These are phyloP conservation scores for Solanum virginianum DNA, from an alignment of 257 asterid genomes.

Conservation along the genomic window DNA sequence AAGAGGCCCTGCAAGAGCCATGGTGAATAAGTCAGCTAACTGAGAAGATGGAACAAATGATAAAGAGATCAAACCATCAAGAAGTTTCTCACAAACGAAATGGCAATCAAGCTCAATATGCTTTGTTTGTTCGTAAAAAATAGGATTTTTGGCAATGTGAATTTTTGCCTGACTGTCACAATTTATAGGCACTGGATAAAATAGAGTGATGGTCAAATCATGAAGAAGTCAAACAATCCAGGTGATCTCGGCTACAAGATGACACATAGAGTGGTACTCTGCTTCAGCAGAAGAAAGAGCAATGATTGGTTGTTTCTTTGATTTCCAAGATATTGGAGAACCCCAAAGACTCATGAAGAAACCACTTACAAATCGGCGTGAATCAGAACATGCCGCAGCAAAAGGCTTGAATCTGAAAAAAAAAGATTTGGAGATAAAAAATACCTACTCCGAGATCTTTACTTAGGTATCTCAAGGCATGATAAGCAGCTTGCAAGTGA, in stretches of 20 bases:
- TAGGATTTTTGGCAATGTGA: neutral
- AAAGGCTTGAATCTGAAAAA: neutral
- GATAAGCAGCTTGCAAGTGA: neutral
- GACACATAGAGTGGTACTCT: neutral
- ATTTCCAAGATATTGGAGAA: no score
- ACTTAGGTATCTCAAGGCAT: neutral
- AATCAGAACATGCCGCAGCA: neutral
- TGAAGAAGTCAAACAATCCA: neutral
- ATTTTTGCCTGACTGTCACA: neutral
- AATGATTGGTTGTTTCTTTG: neutral
- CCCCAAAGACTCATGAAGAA: neutral
- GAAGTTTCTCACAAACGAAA: neutral
- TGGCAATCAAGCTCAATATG: neutral
- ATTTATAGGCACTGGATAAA: neutral
- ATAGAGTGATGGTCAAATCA: neutral
- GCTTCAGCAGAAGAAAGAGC: neutral
- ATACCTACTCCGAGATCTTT: neutral
- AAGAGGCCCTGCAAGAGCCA: neutral
- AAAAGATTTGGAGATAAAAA: no score
- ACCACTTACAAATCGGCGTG: neutral
- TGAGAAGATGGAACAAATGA: neutral
- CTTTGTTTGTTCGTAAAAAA: no score
- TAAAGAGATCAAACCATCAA: neutral
- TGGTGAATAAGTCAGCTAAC: neutral
- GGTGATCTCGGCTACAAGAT: neutral